Conservation (phyloP, 176 grass and related monocot species). For the Chrysopogon serrulatus region DNA sequence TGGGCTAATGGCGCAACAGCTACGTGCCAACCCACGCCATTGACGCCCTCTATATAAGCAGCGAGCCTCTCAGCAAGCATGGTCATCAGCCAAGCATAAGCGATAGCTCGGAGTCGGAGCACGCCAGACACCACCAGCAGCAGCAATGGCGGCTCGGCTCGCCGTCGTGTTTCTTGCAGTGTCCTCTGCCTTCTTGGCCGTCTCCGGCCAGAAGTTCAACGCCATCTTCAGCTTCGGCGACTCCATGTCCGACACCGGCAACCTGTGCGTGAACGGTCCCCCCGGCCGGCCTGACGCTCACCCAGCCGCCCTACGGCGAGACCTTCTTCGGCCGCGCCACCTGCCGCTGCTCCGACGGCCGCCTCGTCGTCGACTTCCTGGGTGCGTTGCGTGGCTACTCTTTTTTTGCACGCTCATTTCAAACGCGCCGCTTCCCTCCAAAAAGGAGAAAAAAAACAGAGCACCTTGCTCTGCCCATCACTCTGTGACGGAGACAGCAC, state of each 20-base stretch:
- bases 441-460: neutral
- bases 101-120: neutral
- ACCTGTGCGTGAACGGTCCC: constrained; percentile 65
- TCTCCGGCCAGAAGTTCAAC: constrained; percentile 62
- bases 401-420: neutral
- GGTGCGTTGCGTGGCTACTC: constrained; percentile 31
- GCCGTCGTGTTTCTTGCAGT: neutral
- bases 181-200: constrained; percentile 8
- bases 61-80: neutral
- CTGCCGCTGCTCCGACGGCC: constrained; percentile 91
- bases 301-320: constrained; percentile 71
- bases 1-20: constrained; percentile 43
- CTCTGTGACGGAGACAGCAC: neutral
- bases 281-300: constrained; percentile 61
- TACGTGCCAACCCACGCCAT: constrained; percentile 27
- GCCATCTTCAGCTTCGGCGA: constrained; percentile 89
- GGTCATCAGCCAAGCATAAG: neutral
- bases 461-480: neutral
- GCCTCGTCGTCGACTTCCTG: constrained; percentile 83
- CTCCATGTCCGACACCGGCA: constrained; percentile 90
- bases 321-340: constrained; percentile 84
- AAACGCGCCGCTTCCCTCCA: constrained; percentile 45
- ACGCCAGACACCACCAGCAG: neutral
- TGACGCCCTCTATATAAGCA: constrained; percentile 30
- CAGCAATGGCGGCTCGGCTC: constrained; percentile 40